These are phyloP conservation scores for Tylopilus rubrobrunneus DNA, from an alignment of 768 basidiomycete species.

Conservation along the genomic window DNA sequence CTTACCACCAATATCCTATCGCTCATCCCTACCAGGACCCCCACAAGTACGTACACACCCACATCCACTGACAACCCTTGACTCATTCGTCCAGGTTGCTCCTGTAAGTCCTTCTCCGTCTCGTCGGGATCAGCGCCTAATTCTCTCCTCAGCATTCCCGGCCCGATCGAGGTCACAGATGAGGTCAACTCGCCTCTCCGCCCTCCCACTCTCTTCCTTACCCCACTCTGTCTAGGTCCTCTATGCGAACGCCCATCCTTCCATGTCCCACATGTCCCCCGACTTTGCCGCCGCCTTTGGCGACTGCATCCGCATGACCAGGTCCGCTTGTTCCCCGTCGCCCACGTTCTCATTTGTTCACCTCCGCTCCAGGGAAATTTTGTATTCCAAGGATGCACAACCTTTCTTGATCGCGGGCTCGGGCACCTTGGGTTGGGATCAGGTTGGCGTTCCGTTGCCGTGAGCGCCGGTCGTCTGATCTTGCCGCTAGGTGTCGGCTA, in stretches of 20 bases:
- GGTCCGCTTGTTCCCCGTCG: constrained; percentile 34
- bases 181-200: constrained; percentile 36
- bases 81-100: constrained; percentile 39
- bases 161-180: constrained; percentile 62
- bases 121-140: neutral
- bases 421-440: constrained; percentile 97
- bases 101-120: constrained; percentile 33
- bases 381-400: constrained; percentile 76
- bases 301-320: constrained; percentile 81
- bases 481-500: constrained; percentile 70
- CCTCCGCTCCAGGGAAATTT: constrained; percentile 50
- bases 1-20: neutral
- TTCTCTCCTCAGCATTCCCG: constrained; percentile 46
- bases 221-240: constrained; percentile 54
- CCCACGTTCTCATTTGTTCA: constrained; percentile 2
- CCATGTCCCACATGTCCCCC: constrained; percentile 82
- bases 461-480: neutral
- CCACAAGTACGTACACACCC: constrained; percentile 41
- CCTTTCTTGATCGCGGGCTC: constrained; percentile 93
- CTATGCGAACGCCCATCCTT: constrained; percentile 89
- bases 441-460: constrained; percentile 41
- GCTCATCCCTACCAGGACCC: constrained; percentile 29
- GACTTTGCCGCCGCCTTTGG: constrained; percentile 89
- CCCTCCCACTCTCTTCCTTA: neutral
- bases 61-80: constrained; percentile 20